Evolutionary conservation across 2,329 filamentous ascomycete species (phyloP).

Genomic region (Verticillium nonalfalfae): DNA sequence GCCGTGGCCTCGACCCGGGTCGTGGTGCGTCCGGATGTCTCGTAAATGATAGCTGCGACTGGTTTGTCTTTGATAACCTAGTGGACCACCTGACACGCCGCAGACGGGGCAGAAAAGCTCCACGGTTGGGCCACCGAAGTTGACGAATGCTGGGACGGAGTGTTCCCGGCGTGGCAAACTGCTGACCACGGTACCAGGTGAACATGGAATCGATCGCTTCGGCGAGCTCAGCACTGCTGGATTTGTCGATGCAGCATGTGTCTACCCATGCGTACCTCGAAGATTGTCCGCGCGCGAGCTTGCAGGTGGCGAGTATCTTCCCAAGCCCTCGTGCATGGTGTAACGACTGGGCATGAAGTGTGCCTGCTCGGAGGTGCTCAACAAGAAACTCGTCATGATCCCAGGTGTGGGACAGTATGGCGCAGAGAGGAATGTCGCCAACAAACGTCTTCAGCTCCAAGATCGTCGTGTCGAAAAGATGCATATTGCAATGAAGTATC

Average conservation of each 20-base stretch:
- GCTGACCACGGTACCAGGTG: conserved; percentile 13
- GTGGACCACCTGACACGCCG: no score
- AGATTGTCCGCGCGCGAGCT: conserved; percentile 1
- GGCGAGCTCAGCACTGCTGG: conserved; percentile 15
- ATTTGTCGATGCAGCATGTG: conserved; percentile 20
- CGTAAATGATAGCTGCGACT: conserved; percentile 7
- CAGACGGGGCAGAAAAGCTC: no score
- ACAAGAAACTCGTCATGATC: conserved; percentile 15
- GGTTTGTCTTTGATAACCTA: background rate
- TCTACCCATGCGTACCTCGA: conserved; percentile 16
- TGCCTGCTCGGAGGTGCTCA: conserved; percentile 10
- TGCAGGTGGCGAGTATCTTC: conserved; percentile 7
- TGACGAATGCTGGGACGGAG: background rate
- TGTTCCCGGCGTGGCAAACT: conserved; percentile 11
- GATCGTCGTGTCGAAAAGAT: conserved; percentile 12
- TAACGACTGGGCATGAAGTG: background rate
- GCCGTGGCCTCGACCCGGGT: conserved; percentile 20
- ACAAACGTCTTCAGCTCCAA: conserved; percentile 7
- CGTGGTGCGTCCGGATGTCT: conserved; percentile 19
- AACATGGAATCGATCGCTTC: conserved; percentile 16
- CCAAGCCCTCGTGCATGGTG: conserved; percentile 2
- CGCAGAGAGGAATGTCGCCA: conserved; percentile 14
- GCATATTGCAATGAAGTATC: conserved; percentile 5
- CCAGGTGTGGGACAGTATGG: conserved; percentile 21
- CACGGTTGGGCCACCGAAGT: background rate